Conservation (phyloP, 1,284 basidiomycete species). For the Inonotus obliquus region DNA sequence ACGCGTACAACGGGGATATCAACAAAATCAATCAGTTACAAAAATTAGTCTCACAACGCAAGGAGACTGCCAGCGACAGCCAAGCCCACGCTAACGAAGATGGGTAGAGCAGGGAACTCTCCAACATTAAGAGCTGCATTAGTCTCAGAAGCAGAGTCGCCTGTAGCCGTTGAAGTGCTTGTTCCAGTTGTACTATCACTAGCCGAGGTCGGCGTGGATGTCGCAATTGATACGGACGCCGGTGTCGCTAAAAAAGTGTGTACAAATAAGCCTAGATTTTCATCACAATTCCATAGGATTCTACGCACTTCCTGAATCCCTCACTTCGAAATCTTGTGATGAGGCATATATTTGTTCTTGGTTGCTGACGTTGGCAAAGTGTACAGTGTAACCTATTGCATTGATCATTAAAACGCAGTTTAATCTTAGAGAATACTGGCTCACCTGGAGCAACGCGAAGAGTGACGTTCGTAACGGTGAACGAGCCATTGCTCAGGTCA, state of each 20-base stretch:
- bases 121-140: conserved; percentile 10
- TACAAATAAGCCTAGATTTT: not conserved
- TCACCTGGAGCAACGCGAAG: conserved; percentile 27
- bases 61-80: conserved; percentile 16
- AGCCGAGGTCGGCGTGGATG: conserved; percentile 14
- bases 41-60: conserved; percentile 8
- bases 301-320: conserved; percentile 33
- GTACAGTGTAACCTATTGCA: conserved; percentile 36
- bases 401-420: not conserved
- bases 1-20: not conserved
- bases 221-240: conserved; percentile 8
- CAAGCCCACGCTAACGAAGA: conserved; percentile 15
- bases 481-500: conserved; percentile 27
- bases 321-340: conserved; percentile 37
- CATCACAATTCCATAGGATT: not conserved
- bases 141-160: not conserved
- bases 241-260: conserved; percentile 15
- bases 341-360: conserved; percentile 36
- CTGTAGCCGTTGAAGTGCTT: not conserved
- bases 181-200: conserved; percentile 10
- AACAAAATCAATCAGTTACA: not conserved
- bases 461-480: conserved; percentile 36
- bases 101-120: conserved; percentile 7
- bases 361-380: conserved; percentile 42
- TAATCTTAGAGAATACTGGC: not conserved